Evolutionary conservation across 2,329 filamentous ascomycete genomes (phyloP).

Genomic region (Nannizzia gypsea): DNA sequence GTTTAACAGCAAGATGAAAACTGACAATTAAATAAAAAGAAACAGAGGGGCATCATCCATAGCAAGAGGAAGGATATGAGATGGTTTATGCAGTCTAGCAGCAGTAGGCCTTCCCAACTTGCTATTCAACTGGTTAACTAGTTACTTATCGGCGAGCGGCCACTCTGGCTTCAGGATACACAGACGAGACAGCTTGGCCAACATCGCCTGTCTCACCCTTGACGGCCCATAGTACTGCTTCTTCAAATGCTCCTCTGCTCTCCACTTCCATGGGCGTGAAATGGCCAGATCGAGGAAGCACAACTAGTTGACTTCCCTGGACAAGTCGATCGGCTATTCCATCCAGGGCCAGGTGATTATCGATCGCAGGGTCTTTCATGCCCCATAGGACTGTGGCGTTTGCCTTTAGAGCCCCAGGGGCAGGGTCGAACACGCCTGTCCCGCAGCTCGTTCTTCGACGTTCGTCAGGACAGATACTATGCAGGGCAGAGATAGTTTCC

Average conservation of each 20-base stretch:
- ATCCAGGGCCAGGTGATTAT: slow-evolving; percentile 39
- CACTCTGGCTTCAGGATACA: slow-evolving; percentile 25
- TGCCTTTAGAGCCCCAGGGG: slow-evolving; percentile 39
- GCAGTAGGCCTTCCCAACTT: background rate
- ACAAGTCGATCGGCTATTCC: slow-evolving; percentile 43
- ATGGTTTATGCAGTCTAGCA: slow-evolving; percentile 1
- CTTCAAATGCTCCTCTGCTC: slow-evolving; percentile 33
- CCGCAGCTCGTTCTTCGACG: slow-evolving; percentile 27
- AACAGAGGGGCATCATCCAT: background rate
- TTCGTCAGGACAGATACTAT: slow-evolving; percentile 28
- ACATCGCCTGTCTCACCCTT: slow-evolving; percentile 29
- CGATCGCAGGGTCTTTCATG: slow-evolving; percentile 41
- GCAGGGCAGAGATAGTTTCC: slow-evolving; percentile 38
- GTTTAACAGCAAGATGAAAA: no score
- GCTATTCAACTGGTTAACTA: background rate
- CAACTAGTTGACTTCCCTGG: slow-evolving; percentile 39
- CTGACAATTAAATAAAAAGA: no score
- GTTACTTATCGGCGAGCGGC: slow-evolving; percentile 23
- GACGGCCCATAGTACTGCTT: slow-evolving; percentile 30
- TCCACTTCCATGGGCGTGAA: slow-evolving; percentile 42
- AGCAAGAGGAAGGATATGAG: background rate
- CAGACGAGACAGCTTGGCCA: slow-evolving; percentile 19
- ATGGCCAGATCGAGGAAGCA: slow-evolving; percentile 41
- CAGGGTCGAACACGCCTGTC: slow-evolving; percentile 34
- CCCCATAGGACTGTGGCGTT: slow-evolving; percentile 45